These are phyloP conservation scores for Chrysanthemum lavandulifolium DNA, from an alignment of 129 eudicot species.

Conservation along the genomic window DNA sequence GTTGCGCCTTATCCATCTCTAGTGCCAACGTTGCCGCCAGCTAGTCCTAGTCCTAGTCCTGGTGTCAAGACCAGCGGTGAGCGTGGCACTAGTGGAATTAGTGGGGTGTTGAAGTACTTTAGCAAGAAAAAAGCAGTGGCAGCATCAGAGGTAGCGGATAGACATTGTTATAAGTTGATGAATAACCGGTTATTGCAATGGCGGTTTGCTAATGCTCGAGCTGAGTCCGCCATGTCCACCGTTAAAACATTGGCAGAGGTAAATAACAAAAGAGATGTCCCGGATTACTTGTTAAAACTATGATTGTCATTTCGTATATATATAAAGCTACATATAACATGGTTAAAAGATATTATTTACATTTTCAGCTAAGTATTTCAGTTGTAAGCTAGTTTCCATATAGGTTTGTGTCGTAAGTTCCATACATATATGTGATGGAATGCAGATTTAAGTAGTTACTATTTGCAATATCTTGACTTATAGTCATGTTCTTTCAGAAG, in stretches of 20 bases:
- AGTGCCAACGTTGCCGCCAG: slow-evolving; percentile 43
- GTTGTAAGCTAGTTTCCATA: too few species aligned
- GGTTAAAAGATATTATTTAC: not conserved
- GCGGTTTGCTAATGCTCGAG: slow-evolving; percentile 85
- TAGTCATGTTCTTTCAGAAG: slow-evolving; percentile 34
- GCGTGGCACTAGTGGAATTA: slow-evolving; percentile 34
- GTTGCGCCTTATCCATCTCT: slow-evolving; percentile 28
- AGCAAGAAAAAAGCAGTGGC: slow-evolving; percentile 54
- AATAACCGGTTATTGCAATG: slow-evolving; percentile 70
- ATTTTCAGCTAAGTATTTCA: too few species aligned
- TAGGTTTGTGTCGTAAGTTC: too few species aligned
- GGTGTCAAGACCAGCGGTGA: slow-evolving; percentile 16
- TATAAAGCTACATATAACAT: too few species aligned
- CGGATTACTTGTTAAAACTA: not conserved
- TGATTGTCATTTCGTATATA: too few species aligned
- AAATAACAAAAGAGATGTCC: not conserved
- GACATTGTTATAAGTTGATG: slow-evolving; percentile 33
- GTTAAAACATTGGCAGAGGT: slow-evolving; percentile 58
- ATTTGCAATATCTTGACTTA: not conserved
- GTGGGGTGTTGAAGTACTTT: slow-evolving; percentile 69
- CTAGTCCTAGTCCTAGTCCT: slow-evolving; percentile 20
- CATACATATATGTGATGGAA: not conserved
- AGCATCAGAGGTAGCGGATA: slow-evolving; percentile 40
- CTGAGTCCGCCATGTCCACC: slow-evolving; percentile 40
- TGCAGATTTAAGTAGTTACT: not conserved